Conservation (phyloP, 805 yeast genomes). For the Isabelozyma gotoi region DNA sequence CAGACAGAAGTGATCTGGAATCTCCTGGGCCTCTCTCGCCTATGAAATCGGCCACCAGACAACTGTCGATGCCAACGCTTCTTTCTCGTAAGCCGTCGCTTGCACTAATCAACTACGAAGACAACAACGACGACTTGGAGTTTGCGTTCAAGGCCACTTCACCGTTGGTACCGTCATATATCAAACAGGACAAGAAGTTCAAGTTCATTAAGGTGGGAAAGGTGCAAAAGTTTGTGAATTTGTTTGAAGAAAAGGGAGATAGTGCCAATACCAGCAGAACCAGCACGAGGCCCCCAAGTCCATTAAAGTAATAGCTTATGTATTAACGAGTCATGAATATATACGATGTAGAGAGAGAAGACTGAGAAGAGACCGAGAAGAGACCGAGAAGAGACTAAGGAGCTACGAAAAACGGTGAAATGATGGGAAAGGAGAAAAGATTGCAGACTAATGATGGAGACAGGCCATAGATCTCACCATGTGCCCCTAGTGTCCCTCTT, state of each 20-base stretch:
- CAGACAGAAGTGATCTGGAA: neutral
- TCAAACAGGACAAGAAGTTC: slow-evolving; percentile 42
- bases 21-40: slow-evolving; percentile 1
- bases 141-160: slow-evolving; percentile 29
- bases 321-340: neutral
- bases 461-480: no score
- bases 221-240: slow-evolving; percentile 43
- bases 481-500: no score
- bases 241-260: slow-evolving; percentile 38
- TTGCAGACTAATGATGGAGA: no score
- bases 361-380: no score
- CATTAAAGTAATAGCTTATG: neutral
- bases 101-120: slow-evolving; percentile 26
- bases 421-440: no score
- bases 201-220: slow-evolving; percentile 46
- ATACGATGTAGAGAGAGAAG: neutral
- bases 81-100: slow-evolving; percentile 17
- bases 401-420: no score
- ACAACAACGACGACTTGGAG: slow-evolving; percentile 22
- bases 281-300: slow-evolving; percentile 9
- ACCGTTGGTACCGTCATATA: slow-evolving; percentile 31
- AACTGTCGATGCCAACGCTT: slow-evolving; percentile 10
- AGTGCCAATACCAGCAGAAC: slow-evolving; percentile 1
- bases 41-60: slow-evolving; percentile 5
- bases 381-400: no score